Evolutionary conservation across 331 rosid species (phyloP).

Genomic region (Arachis monticola): DNA sequence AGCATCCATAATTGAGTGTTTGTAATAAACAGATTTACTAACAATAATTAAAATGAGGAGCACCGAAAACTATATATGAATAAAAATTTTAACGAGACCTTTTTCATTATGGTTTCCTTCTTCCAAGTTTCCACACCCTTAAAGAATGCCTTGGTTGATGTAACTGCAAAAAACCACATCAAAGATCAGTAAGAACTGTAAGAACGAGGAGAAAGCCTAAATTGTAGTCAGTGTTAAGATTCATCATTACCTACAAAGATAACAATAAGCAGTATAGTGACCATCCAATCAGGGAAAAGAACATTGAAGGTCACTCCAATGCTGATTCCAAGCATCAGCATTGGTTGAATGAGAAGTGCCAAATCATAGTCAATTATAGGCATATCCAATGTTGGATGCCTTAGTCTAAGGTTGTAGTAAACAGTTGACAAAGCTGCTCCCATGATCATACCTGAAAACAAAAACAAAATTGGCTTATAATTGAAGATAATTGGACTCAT

Average conservation of each 20-base stretch:
- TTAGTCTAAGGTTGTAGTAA: constrained; percentile 82
- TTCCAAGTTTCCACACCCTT: constrained; percentile 88
- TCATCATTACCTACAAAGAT: constrained; percentile 72
- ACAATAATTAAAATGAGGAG: neutral
- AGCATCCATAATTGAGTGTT: constrained; percentile 12
- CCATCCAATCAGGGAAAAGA: constrained; percentile 96
- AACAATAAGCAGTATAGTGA: constrained; percentile 82
- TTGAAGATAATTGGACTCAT: neutral
- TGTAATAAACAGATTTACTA: neutral
- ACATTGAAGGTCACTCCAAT: constrained; percentile 89
- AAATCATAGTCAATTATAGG: constrained; percentile 95
- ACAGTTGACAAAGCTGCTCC: constrained; percentile 93
- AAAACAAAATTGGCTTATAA: constrained; percentile 9
- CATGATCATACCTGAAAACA: constrained; percentile 85
- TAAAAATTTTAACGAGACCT: constrained; percentile 40
- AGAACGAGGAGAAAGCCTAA: neutral
- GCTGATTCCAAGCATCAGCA: constrained; percentile 98
- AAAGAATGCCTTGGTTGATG: constrained; percentile 77
- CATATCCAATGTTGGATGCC: constrained; percentile 81
- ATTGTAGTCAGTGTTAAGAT: neutral
- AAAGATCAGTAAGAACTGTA: neutral
- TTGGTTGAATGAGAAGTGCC: constrained; percentile 90
- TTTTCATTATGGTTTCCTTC: constrained; percentile 78
- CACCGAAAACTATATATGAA: neutral
- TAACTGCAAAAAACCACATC: constrained; percentile 52